These are phyloP conservation scores for Boletus vinaceobasis DNA, from an alignment of 768 basidiomycete species.

Conservation along the genomic window DNA sequence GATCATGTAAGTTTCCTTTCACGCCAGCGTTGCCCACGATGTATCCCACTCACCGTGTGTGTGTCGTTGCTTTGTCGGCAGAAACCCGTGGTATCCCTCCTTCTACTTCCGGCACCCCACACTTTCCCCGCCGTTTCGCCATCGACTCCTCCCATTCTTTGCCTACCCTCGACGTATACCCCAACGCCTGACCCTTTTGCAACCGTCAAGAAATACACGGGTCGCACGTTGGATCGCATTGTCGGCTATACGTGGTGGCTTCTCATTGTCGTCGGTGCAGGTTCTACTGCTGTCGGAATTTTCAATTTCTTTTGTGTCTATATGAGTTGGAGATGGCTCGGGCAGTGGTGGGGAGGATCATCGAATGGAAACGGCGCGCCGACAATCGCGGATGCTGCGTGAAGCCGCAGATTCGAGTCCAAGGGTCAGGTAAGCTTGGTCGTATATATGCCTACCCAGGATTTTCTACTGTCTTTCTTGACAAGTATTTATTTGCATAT, in stretches of 20 bases:
- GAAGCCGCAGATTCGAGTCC: background rate
- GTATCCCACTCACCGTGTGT: background rate
- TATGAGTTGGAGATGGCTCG: constrained; percentile 58
- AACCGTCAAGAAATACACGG: constrained; percentile 56
- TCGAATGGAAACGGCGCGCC: constrained; percentile 6
- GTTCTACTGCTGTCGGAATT: constrained; percentile 64
- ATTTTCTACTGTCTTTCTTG: background rate
- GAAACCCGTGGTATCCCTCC: constrained; percentile 85
- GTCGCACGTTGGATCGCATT: constrained; percentile 65
- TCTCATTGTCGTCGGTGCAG: constrained; percentile 71
- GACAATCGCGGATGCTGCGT: constrained; percentile 13
- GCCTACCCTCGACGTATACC: constrained; percentile 47
- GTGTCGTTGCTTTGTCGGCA: constrained; percentile 23
- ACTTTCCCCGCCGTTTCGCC: constrained; percentile 19
- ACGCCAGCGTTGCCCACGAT: background rate
- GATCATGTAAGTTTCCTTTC: constrained; percentile 68
- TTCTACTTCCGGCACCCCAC: constrained; percentile 53
- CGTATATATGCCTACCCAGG: background rate
- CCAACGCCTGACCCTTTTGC: constrained; percentile 55
- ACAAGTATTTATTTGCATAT: background rate
- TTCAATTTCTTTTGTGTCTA: constrained; percentile 72
- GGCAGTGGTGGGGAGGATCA: constrained; percentile 31
- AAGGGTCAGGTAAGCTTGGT: background rate
- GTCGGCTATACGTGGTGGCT: constrained; percentile 81
- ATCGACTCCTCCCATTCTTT: constrained; percentile 38